These are phyloP conservation scores for Eucommia ulmoides DNA, from an alignment of 257 asterid genomes.

Conservation along the genomic window DNA sequence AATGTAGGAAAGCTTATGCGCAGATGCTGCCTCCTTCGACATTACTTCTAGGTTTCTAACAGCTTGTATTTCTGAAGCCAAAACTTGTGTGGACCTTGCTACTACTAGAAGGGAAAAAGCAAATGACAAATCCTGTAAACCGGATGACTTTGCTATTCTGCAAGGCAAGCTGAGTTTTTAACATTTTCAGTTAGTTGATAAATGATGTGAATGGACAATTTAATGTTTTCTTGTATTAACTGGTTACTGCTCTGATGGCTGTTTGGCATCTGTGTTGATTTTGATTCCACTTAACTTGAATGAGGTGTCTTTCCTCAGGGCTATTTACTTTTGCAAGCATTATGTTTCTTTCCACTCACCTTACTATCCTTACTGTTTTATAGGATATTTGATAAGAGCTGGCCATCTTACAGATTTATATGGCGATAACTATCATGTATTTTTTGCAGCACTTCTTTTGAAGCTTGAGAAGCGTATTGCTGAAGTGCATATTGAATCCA, in stretches of 20 bases:
- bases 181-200: background rate
- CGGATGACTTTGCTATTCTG: slow-evolving; percentile 86
- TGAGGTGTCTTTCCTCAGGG: background rate
- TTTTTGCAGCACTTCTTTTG: slow-evolving; percentile 80
- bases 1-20: slow-evolving; percentile 86
- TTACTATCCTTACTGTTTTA: too few species aligned
- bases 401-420: slow-evolving; percentile 2
- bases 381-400: too few species aligned
- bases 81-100: slow-evolving; percentile 67
- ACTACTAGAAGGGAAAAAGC: slow-evolving; percentile 57
- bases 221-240: background rate
- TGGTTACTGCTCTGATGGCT: slow-evolving; percentile 2
- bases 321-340: background rate
- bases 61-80: slow-evolving; percentile 88
- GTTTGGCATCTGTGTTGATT: background rate
- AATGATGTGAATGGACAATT: too few species aligned
- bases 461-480: slow-evolving; percentile 86
- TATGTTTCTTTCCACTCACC: too few species aligned
- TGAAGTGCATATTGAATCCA: slow-evolving; percentile 73
- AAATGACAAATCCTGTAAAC: slow-evolving; percentile 75
- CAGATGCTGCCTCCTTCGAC: slow-evolving; percentile 98
- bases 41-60: slow-evolving; percentile 71
- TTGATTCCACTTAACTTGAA: too few species aligned
- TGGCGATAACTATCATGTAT: slow-evolving; percentile 16
- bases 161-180: slow-evolving; percentile 37